A percentile compares a stretch with the other conserved stretches of the same genome.
phyloP scores from a whole-genome alignment of 176 grass and related monocot genomes.

The Alloteropsis semialata region DNA sequence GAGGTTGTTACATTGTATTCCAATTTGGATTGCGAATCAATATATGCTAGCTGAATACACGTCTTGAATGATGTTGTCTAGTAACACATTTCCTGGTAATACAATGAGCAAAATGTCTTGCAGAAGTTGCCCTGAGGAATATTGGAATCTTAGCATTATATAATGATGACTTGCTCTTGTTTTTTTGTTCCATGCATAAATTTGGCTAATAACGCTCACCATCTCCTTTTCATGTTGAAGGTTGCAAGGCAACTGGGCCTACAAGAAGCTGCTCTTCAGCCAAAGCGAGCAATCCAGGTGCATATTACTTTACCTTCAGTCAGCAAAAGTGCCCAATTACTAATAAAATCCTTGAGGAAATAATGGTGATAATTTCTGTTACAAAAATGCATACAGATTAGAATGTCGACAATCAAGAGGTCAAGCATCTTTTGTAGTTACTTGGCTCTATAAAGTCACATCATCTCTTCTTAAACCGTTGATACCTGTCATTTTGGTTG shows the following conservation, averaged over 20 bases:
- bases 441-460: background rate
- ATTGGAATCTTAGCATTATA: background rate
- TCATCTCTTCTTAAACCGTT: background rate
- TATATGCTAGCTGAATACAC: background rate
- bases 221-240: constrained; percentile 35
- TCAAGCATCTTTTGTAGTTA: background rate
- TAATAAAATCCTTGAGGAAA: background rate
- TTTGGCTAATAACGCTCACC: background rate
- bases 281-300: constrained; percentile 96
- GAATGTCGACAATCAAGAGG: background rate
- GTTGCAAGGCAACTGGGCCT: constrained; percentile 76
- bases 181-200: background rate
- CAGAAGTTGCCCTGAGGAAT: background rate
- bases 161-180: background rate
- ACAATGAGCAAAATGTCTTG: background rate
- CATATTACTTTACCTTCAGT: background rate
- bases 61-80: background rate
- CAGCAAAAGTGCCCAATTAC: background rate
- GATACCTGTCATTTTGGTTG: background rate
- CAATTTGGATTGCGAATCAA: background rate
- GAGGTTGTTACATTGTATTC: background rate
- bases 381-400: background rate
- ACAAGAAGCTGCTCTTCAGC: constrained; percentile 66
- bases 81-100: background rate
- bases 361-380: background rate